Percentiles rank a stretch among this genome's conserved stretches.
Evolutionary conservation across 2,329 filamentous ascomycete species (phyloP).

Genomic region (Tolypocladium inflatum): DNA sequence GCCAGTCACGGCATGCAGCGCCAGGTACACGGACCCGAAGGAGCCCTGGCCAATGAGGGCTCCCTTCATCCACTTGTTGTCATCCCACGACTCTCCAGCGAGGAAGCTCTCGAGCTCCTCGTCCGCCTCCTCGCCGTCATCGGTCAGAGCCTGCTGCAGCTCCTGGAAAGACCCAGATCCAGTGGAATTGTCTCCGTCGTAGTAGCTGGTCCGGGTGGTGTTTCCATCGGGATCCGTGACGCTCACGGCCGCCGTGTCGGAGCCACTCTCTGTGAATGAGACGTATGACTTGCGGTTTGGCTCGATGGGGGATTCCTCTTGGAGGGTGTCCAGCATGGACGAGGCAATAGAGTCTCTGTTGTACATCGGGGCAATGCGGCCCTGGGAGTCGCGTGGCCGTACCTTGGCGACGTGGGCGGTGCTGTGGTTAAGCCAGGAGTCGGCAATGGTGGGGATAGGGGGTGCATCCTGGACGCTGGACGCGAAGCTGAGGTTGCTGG

Average conservation of each 20-base stretch:
- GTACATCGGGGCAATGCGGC: constrained; percentile 24
- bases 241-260: constrained; percentile 60
- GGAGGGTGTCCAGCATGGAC: constrained; percentile 78
- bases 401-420: constrained; percentile 27
- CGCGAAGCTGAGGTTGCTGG: constrained; percentile 86
- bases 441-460: constrained; percentile 89
- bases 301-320: constrained; percentile 81
- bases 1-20: constrained; percentile 89
- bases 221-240: constrained; percentile 72
- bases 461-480: constrained; percentile 90
- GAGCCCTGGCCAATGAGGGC: constrained; percentile 94
- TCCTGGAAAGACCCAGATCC: constrained; percentile 70
- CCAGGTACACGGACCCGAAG: constrained; percentile 91
- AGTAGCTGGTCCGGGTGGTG: constrained; percentile 65
- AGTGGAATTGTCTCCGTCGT: constrained; percentile 70
- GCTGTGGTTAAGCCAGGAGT: constrained; percentile 68
- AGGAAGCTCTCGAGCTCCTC: constrained; percentile 86
- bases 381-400: constrained; percentile 38
- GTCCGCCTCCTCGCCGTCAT: constrained; percentile 87
- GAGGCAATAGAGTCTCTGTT: constrained; percentile 86
- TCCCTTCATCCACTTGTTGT: constrained; percentile 99
- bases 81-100: constrained; percentile 86
- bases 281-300: constrained; percentile 93
- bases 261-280: constrained; percentile 69
- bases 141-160: constrained; percentile 72